Percentiles rank a stretch among this genome's conserved stretches.
Evolutionary conservation across 257 asterid species (phyloP).

Genomic region (Solanum pimpinellifolium): DNA sequence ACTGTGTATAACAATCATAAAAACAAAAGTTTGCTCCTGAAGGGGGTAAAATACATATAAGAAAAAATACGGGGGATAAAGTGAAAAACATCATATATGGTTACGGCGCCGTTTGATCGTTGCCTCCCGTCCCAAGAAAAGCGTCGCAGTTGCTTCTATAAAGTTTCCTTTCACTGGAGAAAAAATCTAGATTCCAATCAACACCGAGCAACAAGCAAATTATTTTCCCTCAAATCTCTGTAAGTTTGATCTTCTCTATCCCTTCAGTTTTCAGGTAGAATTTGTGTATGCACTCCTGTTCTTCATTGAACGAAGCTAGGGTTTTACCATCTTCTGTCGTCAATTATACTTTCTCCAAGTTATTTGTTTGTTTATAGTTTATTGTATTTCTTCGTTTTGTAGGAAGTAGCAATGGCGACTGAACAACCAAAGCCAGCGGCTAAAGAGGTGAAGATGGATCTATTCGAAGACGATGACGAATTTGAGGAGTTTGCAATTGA

Average conservation of each 20-base stretch:
- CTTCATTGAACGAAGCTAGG: not conserved
- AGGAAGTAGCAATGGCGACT: constrained; percentile 34
- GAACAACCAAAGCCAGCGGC: constrained; percentile 56
- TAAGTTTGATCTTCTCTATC: not conserved
- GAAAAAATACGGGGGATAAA: not conserved
- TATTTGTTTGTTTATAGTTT: not conserved
- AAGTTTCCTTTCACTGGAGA: not conserved
- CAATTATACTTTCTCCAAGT: not conserved
- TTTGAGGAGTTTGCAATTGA: constrained; percentile 76
- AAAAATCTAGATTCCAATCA: not conserved
- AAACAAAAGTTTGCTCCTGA: not conserved
- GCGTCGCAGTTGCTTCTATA: not conserved
- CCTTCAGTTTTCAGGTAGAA: not conserved
- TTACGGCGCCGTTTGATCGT: not conserved
- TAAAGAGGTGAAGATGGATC: constrained; percentile 64
- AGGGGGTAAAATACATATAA: not conserved
- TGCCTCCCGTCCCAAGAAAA: not conserved
- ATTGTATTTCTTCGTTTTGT: not conserved
- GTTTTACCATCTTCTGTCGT: not conserved
- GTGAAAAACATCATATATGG: not conserved
- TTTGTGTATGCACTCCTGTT: not conserved
- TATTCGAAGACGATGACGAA: constrained; percentile 82
- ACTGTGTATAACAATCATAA: not conserved
- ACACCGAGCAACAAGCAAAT: not conserved
- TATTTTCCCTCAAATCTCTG: not conserved